Conservation (phyloP, 2,329 filamentous ascomycete species). For the Lomentospora prolificans region DNA sequence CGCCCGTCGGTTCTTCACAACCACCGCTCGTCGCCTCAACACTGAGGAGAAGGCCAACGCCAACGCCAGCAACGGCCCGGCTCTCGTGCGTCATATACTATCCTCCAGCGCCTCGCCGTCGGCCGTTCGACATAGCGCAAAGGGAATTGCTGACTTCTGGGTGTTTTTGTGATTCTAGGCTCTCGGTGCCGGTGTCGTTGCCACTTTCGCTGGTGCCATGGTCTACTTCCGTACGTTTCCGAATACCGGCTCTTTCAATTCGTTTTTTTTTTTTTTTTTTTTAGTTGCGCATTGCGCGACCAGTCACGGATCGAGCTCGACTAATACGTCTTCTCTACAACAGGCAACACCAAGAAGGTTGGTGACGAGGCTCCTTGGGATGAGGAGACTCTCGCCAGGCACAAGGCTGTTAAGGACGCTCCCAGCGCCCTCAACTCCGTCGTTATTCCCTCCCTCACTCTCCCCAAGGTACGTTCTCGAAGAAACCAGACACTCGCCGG, state of each 20-base stretch:
- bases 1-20: constrained; percentile 46
- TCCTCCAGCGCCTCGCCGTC: constrained; percentile 6
- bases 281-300: no score
- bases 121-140: neutral
- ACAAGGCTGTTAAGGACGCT: constrained; percentile 72
- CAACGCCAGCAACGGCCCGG: constrained; percentile 1
- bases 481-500: neutral
- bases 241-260: neutral
- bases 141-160: constrained; percentile 9
- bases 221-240: constrained; percentile 66
- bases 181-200: constrained; percentile 82
- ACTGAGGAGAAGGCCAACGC: constrained; percentile 18
- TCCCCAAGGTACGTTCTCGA: constrained; percentile 60
- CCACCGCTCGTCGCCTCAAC: constrained; percentile 38
- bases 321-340: constrained; percentile 32
- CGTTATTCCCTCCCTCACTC: constrained; percentile 83
- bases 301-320: neutral
- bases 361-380: constrained; percentile 52
- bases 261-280: neutral
- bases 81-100: constrained; percentile 28
- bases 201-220: constrained; percentile 77
- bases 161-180: constrained; percentile 50
- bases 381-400: constrained; percentile 62
- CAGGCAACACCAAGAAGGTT: constrained; percentile 73
- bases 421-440: constrained; percentile 93